Evolutionary conservation across 2,329 filamentous ascomycete genomes (phyloP).

Genomic region (Zalaria obscura): DNA sequence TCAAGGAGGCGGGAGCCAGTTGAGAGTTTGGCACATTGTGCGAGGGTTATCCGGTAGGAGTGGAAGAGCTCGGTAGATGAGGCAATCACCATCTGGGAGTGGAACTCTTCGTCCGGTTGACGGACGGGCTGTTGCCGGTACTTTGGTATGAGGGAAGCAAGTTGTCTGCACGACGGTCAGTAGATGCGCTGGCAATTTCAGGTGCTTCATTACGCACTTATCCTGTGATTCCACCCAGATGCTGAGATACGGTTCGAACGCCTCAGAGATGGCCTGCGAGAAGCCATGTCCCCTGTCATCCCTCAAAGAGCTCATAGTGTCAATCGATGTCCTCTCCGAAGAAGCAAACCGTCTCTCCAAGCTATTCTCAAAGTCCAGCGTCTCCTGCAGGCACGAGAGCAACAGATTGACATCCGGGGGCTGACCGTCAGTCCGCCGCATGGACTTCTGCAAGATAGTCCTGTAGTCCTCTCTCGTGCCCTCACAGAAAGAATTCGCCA

Average conservation of each 20-base stretch:
- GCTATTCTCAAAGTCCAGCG: slow-evolving; percentile 88
- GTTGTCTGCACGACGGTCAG: slow-evolving; percentile 33
- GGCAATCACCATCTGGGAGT: slow-evolving; percentile 72
- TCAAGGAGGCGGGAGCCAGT: slow-evolving; percentile 80
- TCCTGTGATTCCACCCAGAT: slow-evolving; percentile 97
- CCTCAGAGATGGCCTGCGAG: slow-evolving; percentile 82
- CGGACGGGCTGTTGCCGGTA: slow-evolving; percentile 74
- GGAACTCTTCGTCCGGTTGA: slow-evolving; percentile 80
- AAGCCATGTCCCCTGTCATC: slow-evolving; percentile 68
- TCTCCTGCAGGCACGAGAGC: slow-evolving; percentile 82
- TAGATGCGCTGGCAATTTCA: not conserved
- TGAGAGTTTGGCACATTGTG: slow-evolving; percentile 91
- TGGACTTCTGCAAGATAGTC: slow-evolving; percentile 75
- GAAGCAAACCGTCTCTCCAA: slow-evolving; percentile 71
- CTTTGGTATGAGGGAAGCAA: slow-evolving; percentile 70
- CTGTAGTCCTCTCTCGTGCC: slow-evolving; percentile 93
- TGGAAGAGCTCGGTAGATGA: slow-evolving; percentile 96
- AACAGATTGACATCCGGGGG: slow-evolving; percentile 81
- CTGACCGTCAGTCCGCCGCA: slow-evolving; percentile 61
- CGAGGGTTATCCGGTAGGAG: slow-evolving; percentile 84
- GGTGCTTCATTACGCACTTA: slow-evolving; percentile 29
- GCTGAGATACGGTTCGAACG: slow-evolving; percentile 93
- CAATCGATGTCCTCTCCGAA: slow-evolving; percentile 56
- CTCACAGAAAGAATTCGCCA: slow-evolving; percentile 89
- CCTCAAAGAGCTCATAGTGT: slow-evolving; percentile 53